Base-by-base conservation (phyloP, 257 asterid genomes). In the Solanum chaucha region DNA sequence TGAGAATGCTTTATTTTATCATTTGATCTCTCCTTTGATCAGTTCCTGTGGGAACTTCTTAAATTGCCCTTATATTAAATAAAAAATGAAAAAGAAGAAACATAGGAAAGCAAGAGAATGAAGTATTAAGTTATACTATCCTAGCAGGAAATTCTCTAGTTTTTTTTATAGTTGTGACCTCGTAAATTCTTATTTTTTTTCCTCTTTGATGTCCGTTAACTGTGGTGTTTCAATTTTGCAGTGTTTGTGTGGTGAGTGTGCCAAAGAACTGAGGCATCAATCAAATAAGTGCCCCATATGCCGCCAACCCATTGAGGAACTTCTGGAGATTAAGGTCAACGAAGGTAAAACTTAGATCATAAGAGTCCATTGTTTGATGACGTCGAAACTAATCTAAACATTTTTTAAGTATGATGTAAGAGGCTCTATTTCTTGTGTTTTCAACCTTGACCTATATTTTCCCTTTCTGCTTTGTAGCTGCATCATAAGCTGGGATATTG, bases 201-300 rank as follows among this genome's bases (percentile, higher is more conserved):
- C 83, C 67, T 80, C 14, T 80, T 80, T 80, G 40, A 46, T 30
- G 15, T 4, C 84, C 5, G 0, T 9, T 80, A 46, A 59, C 72
- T 78, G 68, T 80, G 70, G 87, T 34, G 34, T 22, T 88, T 46
- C 38, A 86, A 86, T 10, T 75, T 87, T 91, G 87, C 94, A 95
- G 98, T 96, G 98, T 72, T 87, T 94, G 96, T 96, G 98, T 90
- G 87, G 97, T 19, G 97, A 90, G 44, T 96, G 98, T 44, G 98
- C 98, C 64, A 94, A 96, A 86, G 95, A 91, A 87, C 84, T 96
- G 92, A 96, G 96, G 93, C 91, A 93, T 88, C 98, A 94, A 87
- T 92, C 98, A 72, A 91, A 96, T 17, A 95, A 94, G 88, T 94
- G 98, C 86, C 98, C 98, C 4, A 95, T 95, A 77, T 96, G 98